A percentile compares a stretch with the other conserved stretches of the same genome.
These are phyloP conservation scores for Vigna trinervia DNA, from an alignment of 306 rosid species.

Conservation along the genomic window DNA sequence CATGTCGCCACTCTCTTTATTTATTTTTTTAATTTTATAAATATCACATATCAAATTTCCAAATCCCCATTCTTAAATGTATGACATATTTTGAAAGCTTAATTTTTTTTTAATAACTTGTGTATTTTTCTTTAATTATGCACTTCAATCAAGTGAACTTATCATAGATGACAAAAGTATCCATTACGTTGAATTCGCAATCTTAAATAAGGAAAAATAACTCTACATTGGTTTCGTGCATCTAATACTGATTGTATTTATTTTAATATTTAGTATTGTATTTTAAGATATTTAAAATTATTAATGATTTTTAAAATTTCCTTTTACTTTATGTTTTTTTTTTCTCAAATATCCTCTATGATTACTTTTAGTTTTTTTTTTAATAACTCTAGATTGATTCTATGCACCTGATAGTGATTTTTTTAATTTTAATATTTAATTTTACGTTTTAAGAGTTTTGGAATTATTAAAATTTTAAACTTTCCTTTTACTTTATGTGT, in stretches of 20 bases:
- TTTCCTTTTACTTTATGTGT: neutral
- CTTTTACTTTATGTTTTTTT: neutral
- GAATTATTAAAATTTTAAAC: neutral
- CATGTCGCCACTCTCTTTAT: slow-evolving; percentile 27
- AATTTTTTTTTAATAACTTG: neutral
- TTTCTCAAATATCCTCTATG: too few species aligned
- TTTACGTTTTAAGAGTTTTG: neutral
- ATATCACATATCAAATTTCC: neutral
- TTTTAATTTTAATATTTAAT: neutral
- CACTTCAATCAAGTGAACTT: too few species aligned
- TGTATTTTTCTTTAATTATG: too few species aligned
- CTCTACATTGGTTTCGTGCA: too few species aligned
- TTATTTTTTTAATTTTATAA: neutral
- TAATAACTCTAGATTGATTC: too few species aligned
- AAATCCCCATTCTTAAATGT: neutral
- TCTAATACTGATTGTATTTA: too few species aligned
- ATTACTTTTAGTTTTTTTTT: too few species aligned
- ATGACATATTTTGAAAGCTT: neutral
- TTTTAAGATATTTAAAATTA: neutral
- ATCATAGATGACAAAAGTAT: too few species aligned
- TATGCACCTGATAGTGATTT: neutral
- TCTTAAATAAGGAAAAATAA: too few species aligned
- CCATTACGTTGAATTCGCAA: too few species aligned
- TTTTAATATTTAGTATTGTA: too few species aligned
- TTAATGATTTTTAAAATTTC: neutral